These are phyloP conservation scores for Pilatotrama ljubarskyi DNA, from an alignment of 768 basidiomycete species.

Conservation along the genomic window DNA sequence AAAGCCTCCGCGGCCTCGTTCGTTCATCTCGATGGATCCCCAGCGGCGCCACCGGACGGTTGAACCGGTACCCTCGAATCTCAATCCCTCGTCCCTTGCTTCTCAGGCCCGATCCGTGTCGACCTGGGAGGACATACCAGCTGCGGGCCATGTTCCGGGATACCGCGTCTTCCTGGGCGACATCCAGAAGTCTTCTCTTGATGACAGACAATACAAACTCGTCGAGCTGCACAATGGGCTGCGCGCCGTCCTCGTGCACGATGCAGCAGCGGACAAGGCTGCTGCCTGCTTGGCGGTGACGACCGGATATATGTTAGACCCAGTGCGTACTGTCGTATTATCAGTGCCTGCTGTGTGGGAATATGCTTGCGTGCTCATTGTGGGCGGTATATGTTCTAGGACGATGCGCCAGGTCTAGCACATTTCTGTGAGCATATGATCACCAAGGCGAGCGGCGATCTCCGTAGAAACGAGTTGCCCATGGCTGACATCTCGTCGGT, in stretches of 20 bases:
- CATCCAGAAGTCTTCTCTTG: slow-evolving; percentile 37
- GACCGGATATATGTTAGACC: slow-evolving; percentile 53
- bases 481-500: neutral
- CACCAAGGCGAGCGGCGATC: slow-evolving; percentile 36
- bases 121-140: slow-evolving; percentile 11
- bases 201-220: slow-evolving; percentile 42
- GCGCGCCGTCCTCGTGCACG: slow-evolving; percentile 49
- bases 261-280: slow-evolving; percentile 50
- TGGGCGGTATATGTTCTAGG: slow-evolving; percentile 15
- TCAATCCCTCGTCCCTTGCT: neutral
- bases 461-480: neutral
- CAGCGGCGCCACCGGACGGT: slow-evolving; percentile 12
- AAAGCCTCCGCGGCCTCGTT: slow-evolving; percentile 17
- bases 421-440: slow-evolving; percentile 55
- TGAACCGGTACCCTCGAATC: slow-evolving; percentile 16
- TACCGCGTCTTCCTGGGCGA: slow-evolving; percentile 30
- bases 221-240: slow-evolving; percentile 51
- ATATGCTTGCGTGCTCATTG: neutral
- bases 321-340: slow-evolving; percentile 30
- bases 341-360: neutral
- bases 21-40: slow-evolving; percentile 2
- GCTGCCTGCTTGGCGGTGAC: slow-evolving; percentile 52
- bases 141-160: slow-evolving; percentile 11
- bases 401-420: slow-evolving; percentile 42
- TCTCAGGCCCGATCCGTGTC: slow-evolving; percentile 9